Evolutionary conservation across 2,329 filamentous ascomycete species (phyloP), one percentile per base, ranked within the genome.

Genomic region (Seiridium cupressi): DNA sequence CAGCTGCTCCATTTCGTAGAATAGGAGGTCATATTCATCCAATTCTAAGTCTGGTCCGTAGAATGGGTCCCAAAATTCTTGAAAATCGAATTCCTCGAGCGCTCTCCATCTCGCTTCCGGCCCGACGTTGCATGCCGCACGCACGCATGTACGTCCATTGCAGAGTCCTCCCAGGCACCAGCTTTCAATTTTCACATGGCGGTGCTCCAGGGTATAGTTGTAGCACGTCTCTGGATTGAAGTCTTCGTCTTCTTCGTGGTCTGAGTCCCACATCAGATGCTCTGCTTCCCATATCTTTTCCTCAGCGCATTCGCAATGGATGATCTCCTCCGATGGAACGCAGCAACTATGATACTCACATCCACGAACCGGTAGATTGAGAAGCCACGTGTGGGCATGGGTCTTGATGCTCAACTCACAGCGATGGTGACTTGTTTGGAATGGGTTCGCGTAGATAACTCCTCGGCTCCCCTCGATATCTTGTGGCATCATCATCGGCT

Each of bases 191-290:
- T 18, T 60, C 11, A 49, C 36, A 51, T 72, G 66, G 1, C 56
- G 60, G 36, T 72, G 69, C 44, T 68, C 64, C 0, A 65, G 42
- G 3, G 55, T 7, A 48, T 63, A 70, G 5, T 7, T 6, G 1
- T 11, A 13, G 44, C 70, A 72, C 13, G 64, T 51, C 38, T 70
- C 67, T 0, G 68, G 66, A 18, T 67, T 54, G 7, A 36, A 8
- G 3, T 44, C 18, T 3, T 51, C 35, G 34, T 34, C 4, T 44
- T 55, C 26, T 2, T 54, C 55, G 4, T n/a, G 18, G 3, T 60
- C 51, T 2, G 44, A 6, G 13, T 60, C 18, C 9, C 47, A 26
- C 18, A 26, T 26, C 18, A 26, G 18, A 26, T 26, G 18, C 18
- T 26, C 18, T 26, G 18, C 18, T 26, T 26, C 38, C 38, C 7